These are phyloP conservation scores for Bolboschoenus planiculmis DNA, from an alignment of 176 grass and related monocot species.

Conservation along the genomic window DNA sequence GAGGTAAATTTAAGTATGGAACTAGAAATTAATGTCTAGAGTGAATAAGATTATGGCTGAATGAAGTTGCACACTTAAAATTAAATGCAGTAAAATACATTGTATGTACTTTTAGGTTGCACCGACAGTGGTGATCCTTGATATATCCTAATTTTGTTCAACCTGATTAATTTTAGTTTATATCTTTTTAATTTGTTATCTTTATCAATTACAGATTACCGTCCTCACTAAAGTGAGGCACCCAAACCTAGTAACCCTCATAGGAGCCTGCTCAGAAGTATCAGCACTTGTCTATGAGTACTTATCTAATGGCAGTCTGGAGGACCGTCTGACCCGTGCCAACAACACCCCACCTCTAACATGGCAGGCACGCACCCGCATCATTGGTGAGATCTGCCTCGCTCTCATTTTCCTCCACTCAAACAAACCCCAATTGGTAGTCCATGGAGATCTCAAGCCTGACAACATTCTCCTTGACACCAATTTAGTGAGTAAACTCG, in stretches of 20 bases:
- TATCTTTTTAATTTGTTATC: neutral
- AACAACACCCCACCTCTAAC: constrained; percentile 35
- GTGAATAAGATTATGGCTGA: neutral
- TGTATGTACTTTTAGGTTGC: neutral
- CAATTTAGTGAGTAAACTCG: constrained; percentile 44
- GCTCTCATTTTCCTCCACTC: constrained; percentile 47
- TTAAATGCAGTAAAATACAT: neutral
- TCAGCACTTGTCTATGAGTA: constrained; percentile 38
- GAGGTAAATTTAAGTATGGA: constrained; percentile 23
- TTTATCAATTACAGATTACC: constrained; percentile 21
- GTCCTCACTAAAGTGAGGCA: constrained; percentile 40
- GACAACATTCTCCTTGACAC: constrained; percentile 46
- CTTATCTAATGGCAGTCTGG: constrained; percentile 39
- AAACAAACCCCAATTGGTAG: constrained; percentile 36
- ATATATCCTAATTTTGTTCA: neutral
- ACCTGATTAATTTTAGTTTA: neutral
- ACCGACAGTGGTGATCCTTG: neutral
- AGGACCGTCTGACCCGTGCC: constrained; percentile 31
- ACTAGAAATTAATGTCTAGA: neutral
- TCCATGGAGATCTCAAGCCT: constrained; percentile 49
- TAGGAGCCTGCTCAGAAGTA: constrained; percentile 31
- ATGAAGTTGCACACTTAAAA: neutral
- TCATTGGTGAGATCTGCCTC: constrained; percentile 41
- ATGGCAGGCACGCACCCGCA: constrained; percentile 47
- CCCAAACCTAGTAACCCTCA: constrained; percentile 42